These are phyloP conservation scores for Capronia coronata DNA, from an alignment of 2,329 filamentous ascomycete genomes.

Conservation along the genomic window DNA sequence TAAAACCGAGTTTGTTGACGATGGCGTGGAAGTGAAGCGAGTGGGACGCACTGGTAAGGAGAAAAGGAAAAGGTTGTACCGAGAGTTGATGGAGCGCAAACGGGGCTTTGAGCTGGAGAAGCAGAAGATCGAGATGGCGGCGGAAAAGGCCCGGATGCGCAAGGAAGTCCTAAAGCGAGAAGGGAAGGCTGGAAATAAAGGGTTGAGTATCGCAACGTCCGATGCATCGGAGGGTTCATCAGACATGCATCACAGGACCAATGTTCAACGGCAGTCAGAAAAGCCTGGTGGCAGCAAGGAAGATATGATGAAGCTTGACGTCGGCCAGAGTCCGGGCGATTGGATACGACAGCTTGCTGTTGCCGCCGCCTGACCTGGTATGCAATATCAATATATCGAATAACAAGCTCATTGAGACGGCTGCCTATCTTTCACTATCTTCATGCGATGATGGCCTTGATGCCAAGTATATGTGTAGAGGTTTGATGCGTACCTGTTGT, in stretches of 20 bases:
- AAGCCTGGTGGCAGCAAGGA: neutral
- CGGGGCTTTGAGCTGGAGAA: conserved; percentile 21
- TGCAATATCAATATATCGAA: neutral
- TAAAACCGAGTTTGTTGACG: conserved; percentile 77
- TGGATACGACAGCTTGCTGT: conserved; percentile 20
- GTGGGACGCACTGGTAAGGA: conserved; percentile 44
- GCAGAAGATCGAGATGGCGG: conserved; percentile 11
- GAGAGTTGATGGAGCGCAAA: conserved; percentile 31
- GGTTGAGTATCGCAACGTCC: neutral
- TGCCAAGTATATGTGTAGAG: too few species aligned
- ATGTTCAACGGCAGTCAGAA: neutral
- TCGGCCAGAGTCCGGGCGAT: conserved; percentile 22
- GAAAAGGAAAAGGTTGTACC: conserved; percentile 44
- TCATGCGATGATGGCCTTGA: neutral
- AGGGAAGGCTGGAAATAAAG: neutral
- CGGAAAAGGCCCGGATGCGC: neutral
- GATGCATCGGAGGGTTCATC: neutral
- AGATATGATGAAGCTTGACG: conserved; percentile 7
- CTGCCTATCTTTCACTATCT: too few species aligned
- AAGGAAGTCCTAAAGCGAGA: conserved; percentile 2
- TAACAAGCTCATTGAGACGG: neutral
- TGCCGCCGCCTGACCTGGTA: conserved; percentile 5
- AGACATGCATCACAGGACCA: neutral
- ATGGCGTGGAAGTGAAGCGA: conserved; percentile 46
- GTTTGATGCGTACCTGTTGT: too few species aligned